phyloP scores from a whole-genome alignment of 345 rosid species.

The Pistacia vera region DNA sequence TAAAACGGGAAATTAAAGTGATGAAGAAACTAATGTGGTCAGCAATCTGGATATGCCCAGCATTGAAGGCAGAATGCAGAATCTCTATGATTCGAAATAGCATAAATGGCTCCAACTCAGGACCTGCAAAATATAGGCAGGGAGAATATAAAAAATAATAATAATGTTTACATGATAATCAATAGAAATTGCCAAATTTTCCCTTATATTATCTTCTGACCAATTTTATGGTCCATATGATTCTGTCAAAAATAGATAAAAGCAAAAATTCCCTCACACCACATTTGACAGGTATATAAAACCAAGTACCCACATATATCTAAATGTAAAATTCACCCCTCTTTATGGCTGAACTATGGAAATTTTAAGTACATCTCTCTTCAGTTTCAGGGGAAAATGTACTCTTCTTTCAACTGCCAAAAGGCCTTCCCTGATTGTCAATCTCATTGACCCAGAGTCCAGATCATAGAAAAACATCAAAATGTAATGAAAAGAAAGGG shows the following conservation, averaged over 20 bases:
- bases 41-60: conserved; percentile 66
- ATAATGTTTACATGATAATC: too few species aligned
- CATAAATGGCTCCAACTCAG: conserved; percentile 56
- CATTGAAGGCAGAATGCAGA: conserved; percentile 60
- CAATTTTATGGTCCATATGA: conserved; percentile 1
- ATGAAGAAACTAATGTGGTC: conserved; percentile 70
- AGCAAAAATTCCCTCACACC: neutral
- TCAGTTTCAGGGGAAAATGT: neutral
- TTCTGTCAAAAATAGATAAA: neutral
- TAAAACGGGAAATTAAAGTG: conserved; percentile 58
- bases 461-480: neutral
- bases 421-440: neutral
- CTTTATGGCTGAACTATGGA: neutral
- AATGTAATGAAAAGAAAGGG: neutral
- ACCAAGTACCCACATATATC: conserved; percentile 2
- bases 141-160: neutral
- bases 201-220: neutral
- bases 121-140: conserved; percentile 47
- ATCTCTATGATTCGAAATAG: conserved; percentile 59
- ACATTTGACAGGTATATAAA: neutral
- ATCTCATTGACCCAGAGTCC: neutral
- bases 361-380: conserved; percentile 2
- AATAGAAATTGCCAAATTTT: neutral
- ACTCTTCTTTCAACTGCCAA: conserved; percentile 5
- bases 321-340: neutral